Conservation (phyloP, 2,329 filamentous ascomycete species). For the Monosporascus sp. region DNA sequence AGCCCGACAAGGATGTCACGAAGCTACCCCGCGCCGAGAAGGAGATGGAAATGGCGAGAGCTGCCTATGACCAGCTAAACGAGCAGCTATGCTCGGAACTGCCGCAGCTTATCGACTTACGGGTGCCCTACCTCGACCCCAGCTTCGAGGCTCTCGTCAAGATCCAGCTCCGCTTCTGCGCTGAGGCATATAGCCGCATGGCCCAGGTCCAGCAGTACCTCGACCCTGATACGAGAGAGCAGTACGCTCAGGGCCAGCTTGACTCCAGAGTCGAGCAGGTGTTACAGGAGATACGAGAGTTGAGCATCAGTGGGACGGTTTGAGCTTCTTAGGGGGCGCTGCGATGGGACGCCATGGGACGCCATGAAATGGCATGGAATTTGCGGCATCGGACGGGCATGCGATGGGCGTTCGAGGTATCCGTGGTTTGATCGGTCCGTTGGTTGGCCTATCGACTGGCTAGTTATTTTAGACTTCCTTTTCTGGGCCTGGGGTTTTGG, state of each 20-base stretch:
- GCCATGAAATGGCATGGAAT: background rate
- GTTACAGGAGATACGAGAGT: conserved; percentile 89
- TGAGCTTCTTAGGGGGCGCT: conserved; percentile 24
- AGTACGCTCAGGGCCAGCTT: conserved; percentile 90
- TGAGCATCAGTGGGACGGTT: conserved; percentile 80
- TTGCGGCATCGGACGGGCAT: background rate
- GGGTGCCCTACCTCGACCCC: conserved; percentile 94
- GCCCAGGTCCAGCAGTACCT: conserved; percentile 98
- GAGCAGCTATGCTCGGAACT: conserved; percentile 91
- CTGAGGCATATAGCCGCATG: conserved; percentile 96
- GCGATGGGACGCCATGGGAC: too few species aligned
- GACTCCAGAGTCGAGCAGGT: conserved; percentile 93
- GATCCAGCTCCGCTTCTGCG: conserved; percentile 95
- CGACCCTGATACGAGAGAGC: conserved; percentile 89
- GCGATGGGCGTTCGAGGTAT: background rate
- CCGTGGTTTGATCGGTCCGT: background rate
- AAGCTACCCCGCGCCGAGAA: conserved; percentile 95
- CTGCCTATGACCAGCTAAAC: conserved; percentile 93
- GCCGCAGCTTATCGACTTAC: conserved; percentile 91
- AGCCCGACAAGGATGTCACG: conserved; percentile 96
- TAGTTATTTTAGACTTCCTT: background rate
- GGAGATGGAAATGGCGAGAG: conserved; percentile 90
- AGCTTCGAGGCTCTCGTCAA: conserved; percentile 97
- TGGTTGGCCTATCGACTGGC: background rate
- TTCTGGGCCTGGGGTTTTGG: too few species aligned